Conservation (phyloP, 169 alveolate species). For the Plasmodium sp. region DNA sequence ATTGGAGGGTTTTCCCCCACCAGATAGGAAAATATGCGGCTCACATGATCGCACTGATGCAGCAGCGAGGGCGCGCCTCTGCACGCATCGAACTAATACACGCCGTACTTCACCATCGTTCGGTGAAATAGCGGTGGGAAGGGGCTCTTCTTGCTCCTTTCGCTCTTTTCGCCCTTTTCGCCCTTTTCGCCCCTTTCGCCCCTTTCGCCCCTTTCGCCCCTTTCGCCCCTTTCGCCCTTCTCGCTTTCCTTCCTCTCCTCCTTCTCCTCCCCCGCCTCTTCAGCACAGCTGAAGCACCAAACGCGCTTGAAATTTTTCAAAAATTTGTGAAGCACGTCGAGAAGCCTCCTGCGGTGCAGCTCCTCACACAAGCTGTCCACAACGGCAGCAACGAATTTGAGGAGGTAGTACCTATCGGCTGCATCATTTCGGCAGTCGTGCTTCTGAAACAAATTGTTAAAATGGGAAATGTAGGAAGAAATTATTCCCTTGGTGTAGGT, state of each 20-base stretch:
- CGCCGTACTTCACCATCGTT: slow-evolving; percentile 22
- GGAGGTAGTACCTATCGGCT: slow-evolving; percentile 10
- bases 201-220: background rate
- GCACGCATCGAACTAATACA: background rate
- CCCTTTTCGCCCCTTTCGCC: background rate
- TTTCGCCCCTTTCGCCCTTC: background rate
- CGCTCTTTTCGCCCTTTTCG: background rate
- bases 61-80: background rate
- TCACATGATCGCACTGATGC: background rate
- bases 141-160: background rate
- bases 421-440: slow-evolving; percentile 22
- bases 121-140: slow-evolving; percentile 24
- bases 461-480: slow-evolving; percentile 25
- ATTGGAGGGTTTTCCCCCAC: background rate
- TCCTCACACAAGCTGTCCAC: slow-evolving; percentile 35
- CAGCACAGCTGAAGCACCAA: slow-evolving; percentile 22
- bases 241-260: background rate
- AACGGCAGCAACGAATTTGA: slow-evolving; percentile 22
- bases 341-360: slow-evolving; percentile 30
- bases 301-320: slow-evolving; percentile 20
- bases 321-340: slow-evolving; percentile 55
- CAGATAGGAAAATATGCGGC: background rate
- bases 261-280: background rate
- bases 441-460: background rate
- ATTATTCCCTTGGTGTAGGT: slow-evolving; percentile 27